Evolutionary conservation across 306 rosid species (phyloP), one percentile per base, ranked within the genome.

Genomic region (Gillenia trifoliata): DNA sequence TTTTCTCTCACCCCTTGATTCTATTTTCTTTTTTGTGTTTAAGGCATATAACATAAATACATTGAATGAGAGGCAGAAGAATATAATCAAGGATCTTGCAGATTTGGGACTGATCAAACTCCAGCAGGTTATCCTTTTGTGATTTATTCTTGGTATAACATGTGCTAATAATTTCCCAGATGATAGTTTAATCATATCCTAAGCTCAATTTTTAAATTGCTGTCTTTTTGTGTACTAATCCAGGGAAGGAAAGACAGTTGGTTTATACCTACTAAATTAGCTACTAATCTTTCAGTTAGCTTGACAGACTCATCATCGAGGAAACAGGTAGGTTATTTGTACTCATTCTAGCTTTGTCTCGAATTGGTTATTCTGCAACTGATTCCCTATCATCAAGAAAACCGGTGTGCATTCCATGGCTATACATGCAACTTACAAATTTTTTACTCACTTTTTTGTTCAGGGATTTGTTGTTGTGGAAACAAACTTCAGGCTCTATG

Each of bases 211-310:
- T 66, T 59, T 50, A 11, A 26, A 22, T 77, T 28, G 22, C 59
- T 25, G 25, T 54, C 33, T 70, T 62, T 69, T 75, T 73, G 29
- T 68, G 55, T 20, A 63, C 77, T 72, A 83, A 56, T 73, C 55
- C 80, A 94, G 97, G 99, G 99, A 38, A 86, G 93, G 83, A 94
- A 92, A 71, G 99, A 92, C 43, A 87, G 97, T 75, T 94, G 99
- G 97, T 92, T 94, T 79, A 83, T 94, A 78, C 99, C 99, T 69
- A 90, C 99, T 9, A 92, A 89, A 86, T 85, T 94, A 87, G 97
- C 96, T 38, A 88, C 97, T 76, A 92, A 94, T 85, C 99, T 94
- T 75, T 94, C 97, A 72, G 83, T 90, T 83, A 92, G 97, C 92
- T 76, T 94, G 85, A 75, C 97, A 40, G 97, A 90, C 80, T 83